Evolutionary conservation across 257 asterid species (phyloP).

Genomic region (Lycium barbarum): DNA sequence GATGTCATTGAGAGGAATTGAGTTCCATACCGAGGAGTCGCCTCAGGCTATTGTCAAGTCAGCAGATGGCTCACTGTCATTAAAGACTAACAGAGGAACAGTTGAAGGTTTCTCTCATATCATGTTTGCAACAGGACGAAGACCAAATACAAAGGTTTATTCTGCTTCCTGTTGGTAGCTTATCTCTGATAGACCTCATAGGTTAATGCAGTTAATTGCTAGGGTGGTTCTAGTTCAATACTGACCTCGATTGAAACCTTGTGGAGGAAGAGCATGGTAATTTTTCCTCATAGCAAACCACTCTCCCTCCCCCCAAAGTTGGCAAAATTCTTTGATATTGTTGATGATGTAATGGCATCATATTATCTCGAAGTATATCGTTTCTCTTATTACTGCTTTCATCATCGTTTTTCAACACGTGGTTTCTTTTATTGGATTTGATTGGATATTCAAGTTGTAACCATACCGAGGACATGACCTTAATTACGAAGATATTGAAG

Average conservation of each 20-base stretch:
- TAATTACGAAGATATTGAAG: too few relatives aligned
- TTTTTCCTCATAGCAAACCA: background rate
- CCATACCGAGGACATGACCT: background rate
- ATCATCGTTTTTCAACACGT: background rate
- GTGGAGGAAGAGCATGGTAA: background rate
- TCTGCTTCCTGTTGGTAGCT: slow-evolving; percentile 1
- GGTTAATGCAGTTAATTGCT: background rate
- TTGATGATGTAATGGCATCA: slow-evolving; percentile 1
- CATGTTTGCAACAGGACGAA: slow-evolving; percentile 97
- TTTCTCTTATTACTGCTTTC: background rate
- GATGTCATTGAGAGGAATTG: slow-evolving; percentile 85
- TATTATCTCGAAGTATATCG: background rate
- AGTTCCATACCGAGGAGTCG: slow-evolving; percentile 83
- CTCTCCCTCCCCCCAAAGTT: background rate
- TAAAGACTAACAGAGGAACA: slow-evolving; percentile 90
- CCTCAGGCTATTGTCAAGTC: slow-evolving; percentile 83
- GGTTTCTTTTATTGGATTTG: background rate
- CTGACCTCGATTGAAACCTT: background rate
- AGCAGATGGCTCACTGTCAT: slow-evolving; percentile 75
- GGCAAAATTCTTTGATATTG: background rate
- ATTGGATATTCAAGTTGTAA: slow-evolving; percentile 29
- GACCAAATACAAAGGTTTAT: slow-evolving; percentile 80
- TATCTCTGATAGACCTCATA: background rate
- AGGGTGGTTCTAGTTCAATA: background rate
- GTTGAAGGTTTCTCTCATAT: slow-evolving; percentile 87